Evolutionary conservation across 805 yeast genomes (phyloP), one percentile per base, ranked within the genome.

Genomic region (Metschnikowia peoriensis): DNA sequence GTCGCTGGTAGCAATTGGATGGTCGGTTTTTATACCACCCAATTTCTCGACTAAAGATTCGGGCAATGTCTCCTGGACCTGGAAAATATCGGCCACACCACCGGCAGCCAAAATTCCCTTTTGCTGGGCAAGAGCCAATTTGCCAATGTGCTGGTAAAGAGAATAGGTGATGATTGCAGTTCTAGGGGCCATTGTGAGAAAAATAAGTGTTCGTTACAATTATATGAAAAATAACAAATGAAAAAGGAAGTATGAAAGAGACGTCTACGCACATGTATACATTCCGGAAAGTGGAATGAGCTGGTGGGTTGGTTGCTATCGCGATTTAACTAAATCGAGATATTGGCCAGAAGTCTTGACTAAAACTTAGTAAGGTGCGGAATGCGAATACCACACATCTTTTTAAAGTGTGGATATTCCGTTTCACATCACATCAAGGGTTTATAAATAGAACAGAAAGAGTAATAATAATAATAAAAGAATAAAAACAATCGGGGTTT

Each of bases 51-150:
- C 72, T 16, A 84, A 78, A 12, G 83, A 87, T 28, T 77, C 80
- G 12, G 84, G 63, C 53, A 89, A 74, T 38, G 96, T 89, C 70
- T 89, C 96, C 53, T 89, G 67, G 41, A 90, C 82, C 76, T 87
- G 89, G 72, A 68, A 89, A 54, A 90, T 70, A 54, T 82, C 86
- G 17, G 89, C 96, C n/a, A 57, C 53, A 41, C 76, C 76, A 53
- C 96, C 96, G 11, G 91, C 84, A 28, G 81, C 67, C 64, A 79
- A 81, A 55, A 89, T 75, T 61, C 96, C 97, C 58, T 76, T 75
- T 66, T 84, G 78, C 59, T 82, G 82, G 38, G 83, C 78, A 67
- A 81, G 79, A 44, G 97, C 94, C 63, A 91, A 65, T 35, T 75
- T 68, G 55, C 80, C 80, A 59, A 89, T 73, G 71, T 90, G 97